Evolutionary conservation across 2,329 filamentous ascomycete genomes (phyloP).

Genomic region (Ophiognomonia clavigignenti-juglandacearum): DNA sequence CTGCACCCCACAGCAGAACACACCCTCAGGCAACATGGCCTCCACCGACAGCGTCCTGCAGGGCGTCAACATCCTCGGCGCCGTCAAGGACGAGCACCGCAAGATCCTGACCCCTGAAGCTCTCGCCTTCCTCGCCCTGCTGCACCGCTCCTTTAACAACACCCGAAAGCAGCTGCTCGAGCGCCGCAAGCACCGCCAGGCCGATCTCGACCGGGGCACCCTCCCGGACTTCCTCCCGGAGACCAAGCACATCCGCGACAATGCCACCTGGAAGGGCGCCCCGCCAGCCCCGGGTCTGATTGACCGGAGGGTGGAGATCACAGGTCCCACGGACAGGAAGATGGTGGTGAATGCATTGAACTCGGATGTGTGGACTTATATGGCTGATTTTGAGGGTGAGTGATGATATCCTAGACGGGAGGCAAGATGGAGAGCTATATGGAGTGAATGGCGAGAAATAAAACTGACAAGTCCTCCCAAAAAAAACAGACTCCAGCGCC

Average conservation of each 20-base stretch:
- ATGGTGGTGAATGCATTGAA: constrained; percentile 99
- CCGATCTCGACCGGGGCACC: constrained; percentile 84
- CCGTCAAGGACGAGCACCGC: constrained; percentile 70
- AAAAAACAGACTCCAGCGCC: constrained; percentile 85
- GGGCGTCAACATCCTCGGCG: constrained; percentile 81
- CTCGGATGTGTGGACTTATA: constrained; percentile 95
- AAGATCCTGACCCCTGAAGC: constrained; percentile 92
- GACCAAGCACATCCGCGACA: constrained; percentile 91
- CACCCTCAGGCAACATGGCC: constrained; percentile 48
- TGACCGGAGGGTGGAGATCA: constrained; percentile 94
- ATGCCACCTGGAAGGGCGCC: constrained; percentile 89
- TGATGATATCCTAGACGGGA: constrained; percentile 10
- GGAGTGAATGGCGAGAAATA: neutral
- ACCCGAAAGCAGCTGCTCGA: constrained; percentile 86
- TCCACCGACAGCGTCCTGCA: constrained; percentile 73
- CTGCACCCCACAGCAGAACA: constrained; percentile 3
- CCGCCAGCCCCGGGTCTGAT: constrained; percentile 86
- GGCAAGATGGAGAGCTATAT: neutral
- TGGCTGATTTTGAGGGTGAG: constrained; percentile 97
- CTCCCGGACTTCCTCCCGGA: constrained; percentile 93
- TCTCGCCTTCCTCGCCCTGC: constrained; percentile 83
- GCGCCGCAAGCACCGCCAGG: constrained; percentile 79
- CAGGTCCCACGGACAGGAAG: constrained; percentile 93
- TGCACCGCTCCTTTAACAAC: constrained; percentile 90
- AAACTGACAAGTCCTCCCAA: constrained; percentile 9